phyloP scores from a whole-genome alignment of 495 filamentous ascomycete genomes.

The Pseudomonodictys pantanalensis region DNA sequence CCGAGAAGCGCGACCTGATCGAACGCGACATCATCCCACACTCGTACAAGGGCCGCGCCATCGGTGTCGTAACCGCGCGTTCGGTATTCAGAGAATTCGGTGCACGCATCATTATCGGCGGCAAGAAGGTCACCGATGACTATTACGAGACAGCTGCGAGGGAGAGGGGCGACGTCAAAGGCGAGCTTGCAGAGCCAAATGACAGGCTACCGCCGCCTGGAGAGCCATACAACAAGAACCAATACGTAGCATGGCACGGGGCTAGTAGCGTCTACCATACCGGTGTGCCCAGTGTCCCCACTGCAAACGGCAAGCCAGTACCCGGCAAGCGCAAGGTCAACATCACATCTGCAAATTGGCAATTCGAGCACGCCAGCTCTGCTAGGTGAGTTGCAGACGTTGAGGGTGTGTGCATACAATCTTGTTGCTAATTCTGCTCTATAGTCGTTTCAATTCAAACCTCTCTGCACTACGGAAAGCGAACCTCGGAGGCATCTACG shows the following conservation, averaged over 20 bases:
- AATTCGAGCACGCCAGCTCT: slow-evolving; percentile 86
- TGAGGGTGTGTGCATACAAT: too few species aligned
- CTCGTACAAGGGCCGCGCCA: slow-evolving; percentile 96
- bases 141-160: slow-evolving; percentile 78
- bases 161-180: slow-evolving; percentile 79
- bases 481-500: slow-evolving; percentile 78
- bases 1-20: slow-evolving; percentile 90
- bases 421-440: slow-evolving; percentile 35
- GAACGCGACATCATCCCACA: slow-evolving; percentile 92
- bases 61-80: slow-evolving; percentile 93
- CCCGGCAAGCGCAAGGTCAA: slow-evolving; percentile 78
- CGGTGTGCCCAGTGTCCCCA: slow-evolving; percentile 69
- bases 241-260: slow-evolving; percentile 97
- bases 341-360: slow-evolving; percentile 97
- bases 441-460: slow-evolving; percentile 74
- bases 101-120: slow-evolving; percentile 87
- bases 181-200: slow-evolving; percentile 83
- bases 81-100: slow-evolving; percentile 98
- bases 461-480: slow-evolving; percentile 61
- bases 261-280: slow-evolving; percentile 94
- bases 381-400: slow-evolving; percentile 65
- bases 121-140: slow-evolving; percentile 80
- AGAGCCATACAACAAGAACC: slow-evolving; percentile 85
- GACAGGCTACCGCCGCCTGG: slow-evolving; percentile 69
- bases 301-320: slow-evolving; percentile 68